A percentile compares a stretch with the other conserved stretches of the same genome.
Conservation (phyloP, 441 rosid species). For the Croton setiger region DNA sequence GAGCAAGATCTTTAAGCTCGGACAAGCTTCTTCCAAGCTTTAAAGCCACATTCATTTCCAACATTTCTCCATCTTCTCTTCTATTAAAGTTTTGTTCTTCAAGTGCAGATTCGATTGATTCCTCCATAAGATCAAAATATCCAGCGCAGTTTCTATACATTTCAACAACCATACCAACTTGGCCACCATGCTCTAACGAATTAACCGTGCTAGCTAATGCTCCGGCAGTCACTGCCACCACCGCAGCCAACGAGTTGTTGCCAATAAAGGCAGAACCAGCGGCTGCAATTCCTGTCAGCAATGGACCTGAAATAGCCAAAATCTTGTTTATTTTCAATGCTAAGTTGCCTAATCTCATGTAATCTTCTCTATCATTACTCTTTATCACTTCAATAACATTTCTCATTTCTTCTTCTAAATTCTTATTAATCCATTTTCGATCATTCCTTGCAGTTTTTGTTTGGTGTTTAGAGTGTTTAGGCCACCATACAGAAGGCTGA, state of each 20-base stretch:
- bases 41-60: constrained; percentile 58
- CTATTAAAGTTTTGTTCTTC: constrained; percentile 34
- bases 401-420: constrained; percentile 52
- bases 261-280: constrained; percentile 40
- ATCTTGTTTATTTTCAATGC: constrained; percentile 53
- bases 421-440: constrained; percentile 26
- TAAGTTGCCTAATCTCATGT: constrained; percentile 47
- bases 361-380: constrained; percentile 59
- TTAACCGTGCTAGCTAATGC: constrained; percentile 50
- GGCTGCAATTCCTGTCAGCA: constrained; percentile 61
- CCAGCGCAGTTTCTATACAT: constrained; percentile 78
- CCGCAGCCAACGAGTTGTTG: constrained; percentile 29
- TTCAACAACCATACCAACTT: constrained; percentile 85
- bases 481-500: constrained; percentile 73
- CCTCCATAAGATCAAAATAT: constrained; percentile 46
- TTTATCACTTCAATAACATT: constrained; percentile 41
- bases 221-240: constrained; percentile 41
- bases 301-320: constrained; percentile 59
- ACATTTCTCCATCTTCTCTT: constrained; percentile 56
- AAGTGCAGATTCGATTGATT: constrained; percentile 39
- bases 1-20: constrained; percentile 52
- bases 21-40: constrained; percentile 72
- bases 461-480: constrained; percentile 14
- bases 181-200: constrained; percentile 61
- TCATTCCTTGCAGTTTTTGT: not conserved